These are phyloP conservation scores for Aquanectria penicillioides DNA, from an alignment of 2,329 filamentous ascomycete genomes.

Conservation along the genomic window DNA sequence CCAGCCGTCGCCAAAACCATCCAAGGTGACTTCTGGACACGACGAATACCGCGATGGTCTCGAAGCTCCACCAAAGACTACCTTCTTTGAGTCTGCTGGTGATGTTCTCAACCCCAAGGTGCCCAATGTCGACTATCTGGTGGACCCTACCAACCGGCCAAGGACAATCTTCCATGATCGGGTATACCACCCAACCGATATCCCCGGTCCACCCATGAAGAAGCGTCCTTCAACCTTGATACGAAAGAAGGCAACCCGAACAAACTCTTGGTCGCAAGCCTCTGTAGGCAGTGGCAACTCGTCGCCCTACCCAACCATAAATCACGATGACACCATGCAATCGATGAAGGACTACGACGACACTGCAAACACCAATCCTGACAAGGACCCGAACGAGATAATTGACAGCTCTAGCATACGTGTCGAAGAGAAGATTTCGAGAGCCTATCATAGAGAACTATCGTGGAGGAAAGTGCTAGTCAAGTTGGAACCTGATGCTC, in stretches of 20 bases:
- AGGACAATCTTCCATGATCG: constrained; percentile 97
- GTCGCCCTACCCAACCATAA: constrained; percentile 47
- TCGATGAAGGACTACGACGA: constrained; percentile 65
- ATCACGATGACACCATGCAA: constrained; percentile 54
- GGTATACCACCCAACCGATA: constrained; percentile 92
- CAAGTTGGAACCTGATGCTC: constrained; percentile 92
- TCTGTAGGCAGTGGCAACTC: constrained; percentile 44
- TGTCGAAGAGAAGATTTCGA: constrained; percentile 97
- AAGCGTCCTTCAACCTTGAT: constrained; percentile 55
- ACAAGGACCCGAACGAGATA: constrained; percentile 50
- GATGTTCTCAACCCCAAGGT: constrained; percentile 92
- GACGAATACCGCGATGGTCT: constrained; percentile 60
- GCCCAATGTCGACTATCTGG: constrained; percentile 81
- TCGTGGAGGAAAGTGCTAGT: constrained; percentile 98
- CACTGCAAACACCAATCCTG: constrained; percentile 56
- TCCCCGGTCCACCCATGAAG: constrained; percentile 81
- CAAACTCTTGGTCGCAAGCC: constrained; percentile 35
- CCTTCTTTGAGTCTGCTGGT: constrained; percentile 93
- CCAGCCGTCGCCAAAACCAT: constrained; percentile 29
- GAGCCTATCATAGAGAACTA: constrained; percentile 90
- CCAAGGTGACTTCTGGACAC: constrained; percentile 61
- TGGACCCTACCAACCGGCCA: constrained; percentile 82
- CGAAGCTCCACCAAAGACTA: constrained; percentile 85
- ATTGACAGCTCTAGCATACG: constrained; percentile 78
- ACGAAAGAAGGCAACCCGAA: constrained; percentile 43